phyloP scores from a whole-genome alignment of 257 asterid genomes.

The Vinca minor region DNA sequence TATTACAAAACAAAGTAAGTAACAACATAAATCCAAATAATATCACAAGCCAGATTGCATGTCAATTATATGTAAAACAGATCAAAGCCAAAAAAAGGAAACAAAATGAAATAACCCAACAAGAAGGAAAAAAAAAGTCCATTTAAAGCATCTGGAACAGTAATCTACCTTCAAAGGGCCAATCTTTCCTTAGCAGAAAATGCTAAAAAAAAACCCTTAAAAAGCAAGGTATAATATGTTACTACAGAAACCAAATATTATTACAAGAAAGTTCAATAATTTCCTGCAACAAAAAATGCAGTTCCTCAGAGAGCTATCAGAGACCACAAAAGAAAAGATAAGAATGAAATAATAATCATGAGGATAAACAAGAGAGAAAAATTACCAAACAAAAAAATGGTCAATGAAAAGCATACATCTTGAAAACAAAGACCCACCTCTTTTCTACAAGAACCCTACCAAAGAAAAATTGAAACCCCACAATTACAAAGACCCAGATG shows the following conservation, averaged over 20 bases:
- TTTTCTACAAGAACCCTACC: slow-evolving; percentile 51
- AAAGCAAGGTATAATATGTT: slow-evolving; percentile 9
- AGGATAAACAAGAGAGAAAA: slow-evolving; percentile 30
- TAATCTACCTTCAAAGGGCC: slow-evolving; percentile 16
- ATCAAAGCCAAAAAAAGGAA: slow-evolving; percentile 8
- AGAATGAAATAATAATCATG: slow-evolving; percentile 32
- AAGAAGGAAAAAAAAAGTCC: slow-evolving; percentile 1
- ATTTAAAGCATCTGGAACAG: slow-evolving; percentile 5
- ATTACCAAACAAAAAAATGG: slow-evolving; percentile 32
- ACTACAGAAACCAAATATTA: not conserved
- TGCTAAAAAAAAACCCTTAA: slow-evolving; percentile 12
- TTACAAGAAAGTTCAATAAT: slow-evolving; percentile 6
- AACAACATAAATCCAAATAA: not conserved
- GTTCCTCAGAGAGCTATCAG: slow-evolving; percentile 29
- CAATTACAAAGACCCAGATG: slow-evolving; percentile 36
- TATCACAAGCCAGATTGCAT: not conserved
- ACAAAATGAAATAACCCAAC: not conserved
- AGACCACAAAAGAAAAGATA: slow-evolving; percentile 41
- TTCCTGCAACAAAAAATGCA: slow-evolving; percentile 32
- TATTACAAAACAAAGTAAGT: not conserved
- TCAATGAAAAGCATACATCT: slow-evolving; percentile 57
- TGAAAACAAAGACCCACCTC: slow-evolving; percentile 60
- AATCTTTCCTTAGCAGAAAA: slow-evolving; percentile 17
- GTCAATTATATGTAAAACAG: slow-evolving; percentile 9
- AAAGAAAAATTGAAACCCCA: slow-evolving; percentile 50